Percentiles rank a stretch among this genome's conserved stretches.
These are phyloP conservation scores for Ceriops zippeliana DNA, from an alignment of 345 rosid species.

Conservation along the genomic window DNA sequence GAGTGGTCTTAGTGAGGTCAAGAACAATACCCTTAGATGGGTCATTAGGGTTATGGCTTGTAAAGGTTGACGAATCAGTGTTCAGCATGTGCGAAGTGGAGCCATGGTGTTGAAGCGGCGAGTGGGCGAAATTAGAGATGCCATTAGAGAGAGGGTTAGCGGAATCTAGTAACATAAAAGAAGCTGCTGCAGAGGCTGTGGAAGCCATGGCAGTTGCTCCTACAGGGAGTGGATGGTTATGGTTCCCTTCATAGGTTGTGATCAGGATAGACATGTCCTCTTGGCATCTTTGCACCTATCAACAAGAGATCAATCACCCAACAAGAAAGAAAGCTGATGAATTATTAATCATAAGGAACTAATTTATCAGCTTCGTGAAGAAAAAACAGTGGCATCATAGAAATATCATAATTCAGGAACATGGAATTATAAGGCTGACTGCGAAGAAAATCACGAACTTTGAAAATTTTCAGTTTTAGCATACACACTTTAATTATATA, in stretches of 20 bases:
- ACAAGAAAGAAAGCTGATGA: not conserved
- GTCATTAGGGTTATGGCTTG: conserved; percentile 27
- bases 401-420: too few species aligned
- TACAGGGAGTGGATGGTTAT: conserved; percentile 60
- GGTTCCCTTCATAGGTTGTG: conserved; percentile 60
- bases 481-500: too few species aligned
- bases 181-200: conserved; percentile 43
- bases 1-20: conserved; percentile 26
- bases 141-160: conserved; percentile 24
- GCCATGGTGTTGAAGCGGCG: conserved; percentile 15
- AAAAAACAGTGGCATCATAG: too few species aligned
- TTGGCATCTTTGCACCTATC: conserved; percentile 55
- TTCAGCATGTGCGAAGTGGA: conserved; percentile 9
- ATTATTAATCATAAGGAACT: too few species aligned
- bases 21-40: conserved; percentile 44
- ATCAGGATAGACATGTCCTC: conserved; percentile 64
- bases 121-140: conserved; percentile 7
- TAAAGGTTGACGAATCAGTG: conserved; percentile 20
- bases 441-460: too few species aligned
- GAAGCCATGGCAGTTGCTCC: conserved; percentile 64
- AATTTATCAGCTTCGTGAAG: too few species aligned
- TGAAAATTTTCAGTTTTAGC: too few species aligned
- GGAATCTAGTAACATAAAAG: conserved; percentile 48
- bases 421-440: too few species aligned
- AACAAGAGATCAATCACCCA: not conserved